These are phyloP conservation scores for Protomyces arabidopsidicola DNA, from an alignment of 1,139 yeast species.

Conservation along the genomic window DNA sequence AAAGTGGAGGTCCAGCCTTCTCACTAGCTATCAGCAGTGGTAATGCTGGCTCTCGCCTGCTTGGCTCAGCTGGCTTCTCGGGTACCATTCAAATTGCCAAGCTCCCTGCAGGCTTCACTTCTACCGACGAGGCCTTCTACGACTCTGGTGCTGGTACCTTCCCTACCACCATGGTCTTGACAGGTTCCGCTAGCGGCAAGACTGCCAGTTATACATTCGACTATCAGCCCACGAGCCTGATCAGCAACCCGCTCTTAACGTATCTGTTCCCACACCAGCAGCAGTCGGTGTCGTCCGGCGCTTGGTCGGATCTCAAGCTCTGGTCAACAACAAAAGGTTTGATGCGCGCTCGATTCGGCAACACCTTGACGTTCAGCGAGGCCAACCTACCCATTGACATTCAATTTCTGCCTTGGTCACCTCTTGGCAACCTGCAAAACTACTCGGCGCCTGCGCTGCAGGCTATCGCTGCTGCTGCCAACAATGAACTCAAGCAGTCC, in stretches of 20 bases:
- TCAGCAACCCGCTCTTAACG: slow-evolving; percentile 48
- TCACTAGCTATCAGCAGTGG: slow-evolving; percentile 21
- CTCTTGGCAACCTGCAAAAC: slow-evolving; percentile 40
- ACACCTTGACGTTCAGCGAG: slow-evolving; percentile 50
- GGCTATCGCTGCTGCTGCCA: slow-evolving; percentile 53
- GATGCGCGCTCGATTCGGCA: slow-evolving; percentile 58
- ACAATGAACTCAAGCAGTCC: slow-evolving; percentile 55
- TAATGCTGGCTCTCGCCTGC: slow-evolving; percentile 38
- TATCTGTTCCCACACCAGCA: slow-evolving; percentile 74
- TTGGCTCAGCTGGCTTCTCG: slow-evolving; percentile 48
- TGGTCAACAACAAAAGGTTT: slow-evolving; percentile 63
- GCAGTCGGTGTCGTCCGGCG: slow-evolving; percentile 46
- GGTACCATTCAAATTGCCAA: slow-evolving; percentile 61
- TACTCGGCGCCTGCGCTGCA: slow-evolving; percentile 49
- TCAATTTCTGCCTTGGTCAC: slow-evolving; percentile 48
- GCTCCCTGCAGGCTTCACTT: slow-evolving; percentile 43
- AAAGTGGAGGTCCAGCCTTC: slow-evolving; percentile 36
- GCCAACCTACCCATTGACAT: slow-evolving; percentile 52
- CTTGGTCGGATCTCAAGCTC: slow-evolving; percentile 44
- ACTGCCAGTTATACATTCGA: slow-evolving; percentile 51
- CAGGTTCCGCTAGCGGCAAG: slow-evolving; percentile 42
- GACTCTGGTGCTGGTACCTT: slow-evolving; percentile 64
- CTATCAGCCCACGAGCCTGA: slow-evolving; percentile 40
- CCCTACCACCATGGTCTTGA: slow-evolving; percentile 44
- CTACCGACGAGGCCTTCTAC: slow-evolving; percentile 36